These are phyloP conservation scores for Chlamydomonas incerta DNA, from an alignment of 139 green algal species.

Conservation along the genomic window DNA sequence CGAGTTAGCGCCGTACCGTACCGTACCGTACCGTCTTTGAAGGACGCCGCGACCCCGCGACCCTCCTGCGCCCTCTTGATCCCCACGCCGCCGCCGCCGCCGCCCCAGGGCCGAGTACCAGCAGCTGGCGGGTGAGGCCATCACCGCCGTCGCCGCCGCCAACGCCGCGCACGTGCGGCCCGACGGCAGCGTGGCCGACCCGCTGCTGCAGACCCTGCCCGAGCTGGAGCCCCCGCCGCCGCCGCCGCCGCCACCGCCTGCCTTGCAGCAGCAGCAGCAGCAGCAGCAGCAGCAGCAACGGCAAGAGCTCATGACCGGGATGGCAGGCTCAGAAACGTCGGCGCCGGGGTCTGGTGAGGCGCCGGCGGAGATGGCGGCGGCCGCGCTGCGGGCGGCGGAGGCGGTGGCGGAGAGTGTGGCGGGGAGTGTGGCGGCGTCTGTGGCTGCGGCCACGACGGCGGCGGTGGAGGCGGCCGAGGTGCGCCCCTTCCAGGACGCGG, in stretches of 20 bases:
- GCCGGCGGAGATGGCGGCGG: neutral
- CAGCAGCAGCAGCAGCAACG: neutral
- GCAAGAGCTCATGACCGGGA: too few relatives aligned
- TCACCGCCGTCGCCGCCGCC: slow-evolving; percentile 18
- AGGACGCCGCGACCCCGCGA: too few relatives aligned
- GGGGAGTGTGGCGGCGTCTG: neutral
- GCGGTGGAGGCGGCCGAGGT: too few relatives aligned
- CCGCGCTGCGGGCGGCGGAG: neutral
- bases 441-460: too few relatives aligned
- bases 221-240: too few relatives aligned
- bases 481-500: neutral
- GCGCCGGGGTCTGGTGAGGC: too few relatives aligned
- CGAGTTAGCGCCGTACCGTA: too few relatives aligned
- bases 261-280: neutral
- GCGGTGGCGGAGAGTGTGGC: neutral
- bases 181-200: neutral
- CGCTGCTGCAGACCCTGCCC: too few relatives aligned
- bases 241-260: neutral
- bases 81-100: too few relatives aligned
- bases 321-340: too few relatives aligned
- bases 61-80: too few relatives aligned
- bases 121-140: slow-evolving; percentile 8
- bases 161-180: slow-evolving; percentile 13
- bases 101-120: slow-evolving; percentile 41
- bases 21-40: too few relatives aligned